Conservation (phyloP, 352 stramenopile species). For the Phytophthora ramorum region DNA sequence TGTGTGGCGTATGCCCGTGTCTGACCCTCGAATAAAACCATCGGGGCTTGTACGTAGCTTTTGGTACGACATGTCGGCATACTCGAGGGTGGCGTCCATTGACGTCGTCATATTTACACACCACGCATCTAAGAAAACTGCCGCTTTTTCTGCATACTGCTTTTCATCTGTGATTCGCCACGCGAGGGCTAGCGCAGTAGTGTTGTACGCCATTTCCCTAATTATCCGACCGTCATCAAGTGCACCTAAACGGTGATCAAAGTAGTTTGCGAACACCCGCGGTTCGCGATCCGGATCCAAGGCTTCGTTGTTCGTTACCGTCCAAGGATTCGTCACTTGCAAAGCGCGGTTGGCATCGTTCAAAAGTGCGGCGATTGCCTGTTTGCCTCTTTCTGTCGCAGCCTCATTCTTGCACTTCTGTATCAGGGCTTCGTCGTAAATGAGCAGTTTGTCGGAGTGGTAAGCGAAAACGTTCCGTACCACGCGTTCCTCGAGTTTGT, state of each 20-base stretch:
- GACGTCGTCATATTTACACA: constrained; percentile 39
- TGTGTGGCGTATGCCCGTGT: constrained; percentile 42
- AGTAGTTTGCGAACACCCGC: constrained; percentile 46
- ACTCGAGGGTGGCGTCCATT: constrained; percentile 42
- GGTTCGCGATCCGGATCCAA: constrained; percentile 22
- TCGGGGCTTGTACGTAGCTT: constrained; percentile 28
- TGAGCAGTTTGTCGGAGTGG: constrained; percentile 19
- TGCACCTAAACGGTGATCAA: constrained; percentile 22
- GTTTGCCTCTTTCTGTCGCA: not conserved
- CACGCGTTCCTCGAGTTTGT: constrained; percentile 49
- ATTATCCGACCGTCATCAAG: constrained; percentile 35
- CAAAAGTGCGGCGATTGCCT: constrained; percentile 21
- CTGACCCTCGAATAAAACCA: constrained; percentile 17
- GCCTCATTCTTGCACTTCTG: constrained; percentile 13
- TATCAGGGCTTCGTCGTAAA: constrained; percentile 40
- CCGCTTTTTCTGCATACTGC: constrained; percentile 40
- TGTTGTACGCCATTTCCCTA: constrained; percentile 60
- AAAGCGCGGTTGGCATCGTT: constrained; percentile 42
- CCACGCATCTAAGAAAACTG: constrained; percentile 39
- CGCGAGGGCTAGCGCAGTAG: constrained; percentile 46
- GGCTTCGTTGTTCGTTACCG: constrained; percentile 30
- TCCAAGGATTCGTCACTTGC: constrained; percentile 29
- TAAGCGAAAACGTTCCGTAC: constrained; percentile 48
- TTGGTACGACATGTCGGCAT: constrained; percentile 44
- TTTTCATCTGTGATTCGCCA: constrained; percentile 44